phyloP scores from a whole-genome alignment of 805 yeast genomes.

The Saccharomycopsis microspora region DNA sequence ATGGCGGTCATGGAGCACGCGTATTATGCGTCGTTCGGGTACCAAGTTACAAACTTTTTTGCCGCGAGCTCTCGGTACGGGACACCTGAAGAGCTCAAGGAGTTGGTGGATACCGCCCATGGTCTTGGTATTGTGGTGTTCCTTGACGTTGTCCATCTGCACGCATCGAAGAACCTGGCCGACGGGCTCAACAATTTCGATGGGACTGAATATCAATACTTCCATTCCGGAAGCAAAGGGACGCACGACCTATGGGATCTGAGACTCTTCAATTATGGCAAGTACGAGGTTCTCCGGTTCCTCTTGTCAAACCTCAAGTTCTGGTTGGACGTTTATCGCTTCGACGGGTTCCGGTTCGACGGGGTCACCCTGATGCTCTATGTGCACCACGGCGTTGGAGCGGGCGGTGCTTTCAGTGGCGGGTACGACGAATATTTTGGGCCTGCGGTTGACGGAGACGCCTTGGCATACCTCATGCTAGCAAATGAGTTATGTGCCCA shows the following conservation, averaged over 20 bases:
- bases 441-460: conserved; percentile 76
- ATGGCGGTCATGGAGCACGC: conserved; percentile 99
- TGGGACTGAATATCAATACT: conserved; percentile 91
- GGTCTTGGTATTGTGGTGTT: conserved; percentile 75
- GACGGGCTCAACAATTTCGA: conserved; percentile 92
- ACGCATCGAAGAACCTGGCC: conserved; percentile 86
- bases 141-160: conserved; percentile 91
- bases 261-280: conserved; percentile 84
- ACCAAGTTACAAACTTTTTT: conserved; percentile 87
- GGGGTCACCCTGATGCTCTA: conserved; percentile 95
- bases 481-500: conserved; percentile 72
- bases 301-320: conserved; percentile 74
- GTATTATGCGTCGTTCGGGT: conserved; percentile 96
- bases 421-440: conserved; percentile 86
- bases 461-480: conserved; percentile 74
- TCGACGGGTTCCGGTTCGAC: conserved; percentile 94
- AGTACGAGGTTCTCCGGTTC: conserved; percentile 83
- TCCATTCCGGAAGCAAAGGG: conserved; percentile 83
- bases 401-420: conserved; percentile 75
- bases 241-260: conserved; percentile 92
- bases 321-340: conserved; percentile 70
- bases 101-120: conserved; percentile 86
- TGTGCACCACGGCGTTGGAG: conserved; percentile 85
- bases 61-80: conserved; percentile 88
- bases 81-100: conserved; percentile 89